Evolutionary conservation across 768 basidiomycete genomes (phyloP), one percentile per base, ranked within the genome.

Genomic region (Podaxis sp.): DNA sequence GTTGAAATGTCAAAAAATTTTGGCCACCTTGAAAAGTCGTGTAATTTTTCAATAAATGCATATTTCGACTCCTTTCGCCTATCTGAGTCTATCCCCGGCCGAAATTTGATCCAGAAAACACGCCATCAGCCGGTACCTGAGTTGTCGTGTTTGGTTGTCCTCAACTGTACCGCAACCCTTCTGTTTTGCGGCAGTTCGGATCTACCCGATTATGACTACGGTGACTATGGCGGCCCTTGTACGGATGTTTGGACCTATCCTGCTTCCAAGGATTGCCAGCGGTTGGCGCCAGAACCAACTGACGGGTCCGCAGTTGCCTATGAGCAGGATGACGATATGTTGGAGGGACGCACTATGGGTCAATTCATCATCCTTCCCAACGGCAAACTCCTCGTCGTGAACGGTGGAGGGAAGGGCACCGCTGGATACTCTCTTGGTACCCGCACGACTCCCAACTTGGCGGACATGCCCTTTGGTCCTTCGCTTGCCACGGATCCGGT

Each of bases 131-230:
- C 22, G 2, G 22, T 22, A 22, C 22, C 22, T 22, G 22, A 22
- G 22, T 22, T 22, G 22, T 22, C 2, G 22, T 22, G 2, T 22
- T 22, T 22, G 22, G 22, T 22, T 22, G 22, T 22, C 22, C 22
- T 22, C 22, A 25, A 90, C 71, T 96, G 85, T 80, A 91, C 88
- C 1, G 90, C 90, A 2, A 91, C 90, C 0, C 73, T 94, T 52
- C 68, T 96, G 63, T 91, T 94, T 72, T 96, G 93, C 65, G 93
- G 93, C 19, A 93, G 94, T 1, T 85, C 87, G 29, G 80, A 87
- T 67, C 74, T 87, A 22, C 69, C 78, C 33, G 65, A 78, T 12
- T 73, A 80, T 66, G 67, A 77, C 85, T 82, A 72, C 70, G 75
- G 13, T 4, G 40, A n/a, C 25, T 27, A 11, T 24, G 22, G 33